Base-by-base conservation (phyloP, 2,329 filamentous ascomycete genomes). In the Beauveria scarabaeidicola region DNA sequence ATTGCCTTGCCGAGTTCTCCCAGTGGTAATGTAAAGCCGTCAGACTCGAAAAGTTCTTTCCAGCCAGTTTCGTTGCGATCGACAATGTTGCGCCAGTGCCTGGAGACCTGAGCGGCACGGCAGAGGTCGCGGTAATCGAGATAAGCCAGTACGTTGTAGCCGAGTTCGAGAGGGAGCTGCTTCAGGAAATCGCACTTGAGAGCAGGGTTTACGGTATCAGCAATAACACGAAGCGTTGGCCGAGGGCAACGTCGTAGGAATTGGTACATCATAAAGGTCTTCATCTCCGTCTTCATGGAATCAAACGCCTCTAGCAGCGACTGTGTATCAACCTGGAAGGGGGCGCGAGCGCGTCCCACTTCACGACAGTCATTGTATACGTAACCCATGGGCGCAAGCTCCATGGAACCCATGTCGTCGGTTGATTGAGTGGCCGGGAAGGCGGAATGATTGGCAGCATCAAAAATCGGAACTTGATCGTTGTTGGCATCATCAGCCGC, bases 241-340 rank as follows among this genome's bases (percentile, higher is more conserved):
- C 95, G 89, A 6, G 91, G 85, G 69, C 92, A 97, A 51, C 94
- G 83, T 60, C 90, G 87, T 27, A 99, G 81, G 59, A 99, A 85
- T 70, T 99, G 93, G 70, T 95, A 97, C 86, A 99, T 96, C 75
- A 99, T 87, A 69, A 96, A 96, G 0, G 89, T 89, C 74, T 99
- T 94, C 82, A 99, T 86, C 67, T 94, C 88, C 48, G 89, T 85
- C 2, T 93, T 91, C 81, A 99, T 89, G 7, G 88, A 83, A 70
- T 97, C 93, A 67, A 97, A 99, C 2, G 87, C 86, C 66, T 96
- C 89, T 17, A 99, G 76, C 80, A 99, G 90, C 17, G 81, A 83
- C 8, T 89, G 89, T n/a, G 93, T 89, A 66, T 95, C 90, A 74
- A 92, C 82, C 21, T 93, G 72, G n/a, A 70, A 61, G 0, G 70